Percentiles rank a stretch among this genome's conserved stretches.
Conservation (phyloP, 106 monocot species). For the Allium cepa region DNA sequence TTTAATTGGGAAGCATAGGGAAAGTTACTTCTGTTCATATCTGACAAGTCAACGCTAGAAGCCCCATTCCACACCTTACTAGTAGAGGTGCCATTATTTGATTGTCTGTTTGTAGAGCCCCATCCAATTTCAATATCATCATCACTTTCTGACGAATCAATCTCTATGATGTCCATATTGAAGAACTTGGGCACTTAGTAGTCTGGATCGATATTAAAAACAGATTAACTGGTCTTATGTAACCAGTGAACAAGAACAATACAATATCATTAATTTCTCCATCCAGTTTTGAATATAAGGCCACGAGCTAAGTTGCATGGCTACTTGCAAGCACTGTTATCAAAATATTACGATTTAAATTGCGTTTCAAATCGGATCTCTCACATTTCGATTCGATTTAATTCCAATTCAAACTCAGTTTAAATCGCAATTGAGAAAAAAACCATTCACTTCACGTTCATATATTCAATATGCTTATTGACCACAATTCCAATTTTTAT, state of each 20-base stretch:
- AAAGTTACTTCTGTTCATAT: neutral
- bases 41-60: neutral
- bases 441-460: too few relatives aligned
- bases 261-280: neutral
- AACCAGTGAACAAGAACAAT: conserved; percentile 8
- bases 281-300: too few relatives aligned
- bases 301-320: too few relatives aligned
- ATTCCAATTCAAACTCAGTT: too few relatives aligned
- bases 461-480: too few relatives aligned
- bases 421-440: too few relatives aligned
- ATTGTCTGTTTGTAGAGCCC: neutral
- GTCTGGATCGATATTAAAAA: conserved; percentile 3
- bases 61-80: neutral
- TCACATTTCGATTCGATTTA: too few relatives aligned
- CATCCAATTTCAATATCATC: conserved; percentile 19
- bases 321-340: too few relatives aligned
- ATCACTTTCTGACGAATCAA: conserved; percentile 36
- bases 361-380: too few relatives aligned
- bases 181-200: neutral
- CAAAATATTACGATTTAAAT: too few relatives aligned
- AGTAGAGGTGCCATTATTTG: neutral
- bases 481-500: too few relatives aligned
- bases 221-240: neutral
- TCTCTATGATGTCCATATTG: conserved; percentile 34
- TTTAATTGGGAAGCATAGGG: neutral